phyloP scores from a whole-genome alignment of 306 rosid genomes.

The Ammopiptanthus mongolicus region DNA sequence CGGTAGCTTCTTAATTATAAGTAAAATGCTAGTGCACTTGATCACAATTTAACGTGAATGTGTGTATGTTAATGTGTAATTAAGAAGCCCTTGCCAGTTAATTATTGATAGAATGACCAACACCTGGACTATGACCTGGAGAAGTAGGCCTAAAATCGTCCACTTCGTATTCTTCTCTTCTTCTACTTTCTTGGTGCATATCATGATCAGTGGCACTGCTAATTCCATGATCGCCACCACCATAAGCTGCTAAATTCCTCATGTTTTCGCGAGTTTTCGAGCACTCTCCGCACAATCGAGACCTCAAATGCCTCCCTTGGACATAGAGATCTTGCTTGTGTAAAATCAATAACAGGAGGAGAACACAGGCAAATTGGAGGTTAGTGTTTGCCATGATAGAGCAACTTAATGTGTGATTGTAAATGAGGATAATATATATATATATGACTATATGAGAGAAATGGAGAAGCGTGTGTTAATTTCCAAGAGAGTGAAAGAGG shows the following conservation, averaged over 20 bases:
- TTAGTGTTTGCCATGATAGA: slow-evolving; percentile 37
- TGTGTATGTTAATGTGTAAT: neutral
- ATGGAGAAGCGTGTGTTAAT: neutral
- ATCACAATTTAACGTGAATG: neutral
- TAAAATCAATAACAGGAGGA: slow-evolving; percentile 36
- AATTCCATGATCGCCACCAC: neutral
- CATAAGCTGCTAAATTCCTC: neutral
- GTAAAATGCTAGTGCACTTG: neutral
- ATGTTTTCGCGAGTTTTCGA: neutral
- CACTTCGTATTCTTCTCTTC: neutral
- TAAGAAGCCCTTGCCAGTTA: neutral
- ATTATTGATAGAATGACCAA: slow-evolving; percentile 35
- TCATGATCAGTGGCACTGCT: neutral
- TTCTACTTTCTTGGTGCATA: neutral
- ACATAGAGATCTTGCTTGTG: slow-evolving; percentile 29
- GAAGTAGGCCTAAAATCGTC: slow-evolving; percentile 33
- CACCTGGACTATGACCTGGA: slow-evolving; percentile 43
- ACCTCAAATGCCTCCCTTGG: slow-evolving; percentile 45
- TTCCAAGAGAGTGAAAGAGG: neutral
- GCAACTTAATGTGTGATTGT: neutral
- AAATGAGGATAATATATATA: neutral
- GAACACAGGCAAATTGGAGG: slow-evolving; percentile 9
- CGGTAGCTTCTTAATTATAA: too few species aligned
- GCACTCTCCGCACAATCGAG: neutral
- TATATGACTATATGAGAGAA: neutral